These are phyloP conservation scores for Populus davidiana DNA, from an alignment of 345 rosid species.

Conservation along the genomic window DNA sequence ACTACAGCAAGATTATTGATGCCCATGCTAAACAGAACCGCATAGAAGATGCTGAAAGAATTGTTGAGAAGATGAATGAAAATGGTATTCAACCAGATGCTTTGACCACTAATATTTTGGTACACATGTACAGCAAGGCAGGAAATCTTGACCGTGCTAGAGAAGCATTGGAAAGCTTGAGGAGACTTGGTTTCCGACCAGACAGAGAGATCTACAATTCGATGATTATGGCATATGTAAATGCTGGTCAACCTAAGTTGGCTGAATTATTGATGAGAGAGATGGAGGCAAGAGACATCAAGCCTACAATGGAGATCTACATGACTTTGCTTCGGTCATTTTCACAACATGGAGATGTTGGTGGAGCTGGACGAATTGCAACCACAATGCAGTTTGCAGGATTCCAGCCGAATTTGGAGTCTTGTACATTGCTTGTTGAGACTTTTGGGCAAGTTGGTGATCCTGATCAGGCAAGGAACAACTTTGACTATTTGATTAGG, in stretches of 20 bases:
- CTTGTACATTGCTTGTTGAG: constrained; percentile 56
- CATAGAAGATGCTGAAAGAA: constrained; percentile 68
- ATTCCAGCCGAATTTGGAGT: constrained; percentile 43
- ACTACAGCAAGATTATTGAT: constrained; percentile 69
- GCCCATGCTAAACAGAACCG: constrained; percentile 54
- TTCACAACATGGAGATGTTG: constrained; percentile 45
- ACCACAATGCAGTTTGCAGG: constrained; percentile 49
- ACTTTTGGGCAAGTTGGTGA: constrained; percentile 48
- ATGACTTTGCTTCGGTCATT: constrained; percentile 67
- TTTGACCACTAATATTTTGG: constrained; percentile 43
- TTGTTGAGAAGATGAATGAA: constrained; percentile 64
- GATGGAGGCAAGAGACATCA: constrained; percentile 49
- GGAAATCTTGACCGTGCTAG: constrained; percentile 66
- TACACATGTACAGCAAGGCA: constrained; percentile 69
- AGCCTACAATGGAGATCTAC: constrained; percentile 52
- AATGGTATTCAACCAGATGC: constrained; percentile 63
- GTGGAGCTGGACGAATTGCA: constrained; percentile 44
- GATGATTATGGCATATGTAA: constrained; percentile 72
- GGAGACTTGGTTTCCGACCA: constrained; percentile 58
- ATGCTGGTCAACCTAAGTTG: constrained; percentile 50
- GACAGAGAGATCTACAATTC: constrained; percentile 54
- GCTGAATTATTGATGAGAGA: constrained; percentile 53
- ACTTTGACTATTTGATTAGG: constrained; percentile 54
- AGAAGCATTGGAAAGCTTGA: constrained; percentile 62
- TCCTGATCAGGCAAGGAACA: constrained; percentile 55